These are phyloP conservation scores for Cytospora schulzeri DNA, from an alignment of 2,329 filamentous ascomycete genomes.

Conservation along the genomic window DNA sequence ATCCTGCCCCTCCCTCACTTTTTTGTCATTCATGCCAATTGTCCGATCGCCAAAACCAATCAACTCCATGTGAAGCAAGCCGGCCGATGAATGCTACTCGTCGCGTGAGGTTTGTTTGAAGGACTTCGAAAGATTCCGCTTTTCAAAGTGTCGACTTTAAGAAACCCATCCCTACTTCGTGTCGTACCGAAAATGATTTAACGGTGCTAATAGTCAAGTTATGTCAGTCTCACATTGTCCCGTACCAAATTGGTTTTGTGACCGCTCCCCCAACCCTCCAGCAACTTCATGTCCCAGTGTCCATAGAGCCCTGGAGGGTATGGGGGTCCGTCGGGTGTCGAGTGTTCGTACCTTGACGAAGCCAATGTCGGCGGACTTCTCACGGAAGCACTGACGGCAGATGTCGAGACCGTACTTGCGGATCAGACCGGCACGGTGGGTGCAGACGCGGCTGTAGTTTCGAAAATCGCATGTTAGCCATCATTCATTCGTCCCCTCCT, in stretches of 20 bases:
- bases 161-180: constrained; percentile 20
- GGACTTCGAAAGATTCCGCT: constrained; percentile 14
- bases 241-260: background rate
- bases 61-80: constrained; percentile 29
- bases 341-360: constrained; percentile 65
- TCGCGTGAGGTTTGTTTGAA: constrained; percentile 24
- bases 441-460: constrained; percentile 66
- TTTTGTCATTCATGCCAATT: constrained; percentile 25
- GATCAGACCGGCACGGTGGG: constrained; percentile 98
- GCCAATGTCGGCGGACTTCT: constrained; percentile 73
- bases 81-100: constrained; percentile 22
- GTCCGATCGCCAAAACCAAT: constrained; percentile 27
- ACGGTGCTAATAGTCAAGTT: constrained; percentile 15
- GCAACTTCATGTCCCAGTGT: background rate
- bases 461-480: constrained; percentile 29
- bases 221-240: background rate
- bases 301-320: background rate
- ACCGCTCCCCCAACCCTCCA: background rate
- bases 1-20: constrained; percentile 15
- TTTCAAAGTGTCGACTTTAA: constrained; percentile 24
- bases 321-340: background rate
- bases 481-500: too few relatives aligned
- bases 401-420: constrained; percentile 98
- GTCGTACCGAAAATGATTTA: constrained; percentile 25
- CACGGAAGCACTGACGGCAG: constrained; percentile 78